phyloP scores from a whole-genome alignment of 192 early-diverging fungal species.

The Backusella mclennaniae region DNA sequence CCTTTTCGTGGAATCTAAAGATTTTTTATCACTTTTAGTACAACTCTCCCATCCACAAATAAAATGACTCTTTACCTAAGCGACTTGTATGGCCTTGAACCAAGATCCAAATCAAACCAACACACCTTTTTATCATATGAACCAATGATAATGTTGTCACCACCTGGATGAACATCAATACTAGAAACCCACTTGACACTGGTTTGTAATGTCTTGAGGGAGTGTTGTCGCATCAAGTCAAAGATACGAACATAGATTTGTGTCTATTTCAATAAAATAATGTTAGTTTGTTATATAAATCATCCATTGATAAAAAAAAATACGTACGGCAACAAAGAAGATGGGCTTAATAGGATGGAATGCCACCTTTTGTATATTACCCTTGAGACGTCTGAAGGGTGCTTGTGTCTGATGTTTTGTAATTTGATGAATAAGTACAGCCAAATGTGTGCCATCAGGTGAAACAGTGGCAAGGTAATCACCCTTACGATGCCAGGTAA shows the following conservation, averaged over 20 bases:
- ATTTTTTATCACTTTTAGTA: neutral
- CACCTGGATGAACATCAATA: conserved; percentile 91
- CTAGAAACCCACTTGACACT: conserved; percentile 95
- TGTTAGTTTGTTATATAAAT: neutral
- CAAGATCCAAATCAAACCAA: conserved; percentile 98
- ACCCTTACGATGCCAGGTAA: conserved; percentile 95
- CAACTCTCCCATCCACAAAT: too few relatives aligned
- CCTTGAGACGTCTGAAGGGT: conserved; percentile 90
- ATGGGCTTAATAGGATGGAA: conserved; percentile 95
- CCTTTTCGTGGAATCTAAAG: conserved; percentile 77
- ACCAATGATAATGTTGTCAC: conserved; percentile 95
- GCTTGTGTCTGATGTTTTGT: conserved; percentile 84
- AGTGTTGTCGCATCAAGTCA: conserved; percentile 86
- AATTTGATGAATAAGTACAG: conserved; percentile 93
- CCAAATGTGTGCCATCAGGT: conserved; percentile 68
- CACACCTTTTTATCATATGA: conserved; percentile 92
- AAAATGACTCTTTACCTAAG: conserved; percentile 54
- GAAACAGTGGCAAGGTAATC: conserved; percentile 92
- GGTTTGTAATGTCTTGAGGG: conserved; percentile 80
- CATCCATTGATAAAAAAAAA: neutral
- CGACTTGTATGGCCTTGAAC: conserved; percentile 89
- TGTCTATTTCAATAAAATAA: conserved; percentile 53
- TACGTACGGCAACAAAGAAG: conserved; percentile 83
- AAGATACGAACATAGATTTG: conserved; percentile 94
- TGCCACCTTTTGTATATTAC: conserved; percentile 78